Percentiles rank a stretch among this genome's conserved stretches.
phyloP scores from a whole-genome alignment of 2,329 filamentous ascomycete genomes.

The Raffaelea albimanens region DNA sequence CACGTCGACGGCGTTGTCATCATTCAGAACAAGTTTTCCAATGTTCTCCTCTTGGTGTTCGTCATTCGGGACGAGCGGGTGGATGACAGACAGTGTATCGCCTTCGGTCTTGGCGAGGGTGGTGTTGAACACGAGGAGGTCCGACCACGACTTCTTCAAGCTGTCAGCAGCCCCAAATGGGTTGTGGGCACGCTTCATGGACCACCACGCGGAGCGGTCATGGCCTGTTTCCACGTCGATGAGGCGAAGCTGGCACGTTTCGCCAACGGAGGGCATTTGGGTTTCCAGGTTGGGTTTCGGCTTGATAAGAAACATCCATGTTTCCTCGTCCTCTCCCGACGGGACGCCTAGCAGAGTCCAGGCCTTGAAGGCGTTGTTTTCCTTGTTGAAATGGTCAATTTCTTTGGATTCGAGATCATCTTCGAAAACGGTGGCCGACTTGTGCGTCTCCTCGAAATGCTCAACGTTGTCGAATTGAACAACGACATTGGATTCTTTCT shows the following conservation, averaged over 20 bases:
- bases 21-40: not conserved
- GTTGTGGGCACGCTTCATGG: slow-evolving; percentile 7
- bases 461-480: slow-evolving; percentile 8
- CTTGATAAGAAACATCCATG: slow-evolving; percentile 13
- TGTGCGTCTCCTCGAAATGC: slow-evolving; percentile 10
- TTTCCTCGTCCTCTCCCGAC: slow-evolving; percentile 3
- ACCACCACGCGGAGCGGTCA: slow-evolving; percentile 10
- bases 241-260: slow-evolving; percentile 7
- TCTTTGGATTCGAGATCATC: slow-evolving; percentile 15
- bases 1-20: slow-evolving; percentile 7
- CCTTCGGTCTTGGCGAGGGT: slow-evolving; percentile 3
- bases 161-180: slow-evolving; percentile 5
- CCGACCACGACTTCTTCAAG: slow-evolving; percentile 4
- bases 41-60: not conserved
- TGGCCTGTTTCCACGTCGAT: not conserved
- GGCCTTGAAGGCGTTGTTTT: slow-evolving; percentile 11
- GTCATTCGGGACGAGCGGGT: slow-evolving; percentile 6
- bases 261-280: slow-evolving; percentile 10
- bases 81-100: not conserved
- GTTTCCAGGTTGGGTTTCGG: not conserved
- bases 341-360: slow-evolving; percentile 11
- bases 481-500: not conserved
- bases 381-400: slow-evolving; percentile 24
- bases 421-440: slow-evolving; percentile 10
- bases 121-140: slow-evolving; percentile 10